Percentiles rank a stretch among this genome's conserved stretches.
Evolutionary conservation across 805 yeast genomes (phyloP).

Genomic region (Candida andamanensis): DNA sequence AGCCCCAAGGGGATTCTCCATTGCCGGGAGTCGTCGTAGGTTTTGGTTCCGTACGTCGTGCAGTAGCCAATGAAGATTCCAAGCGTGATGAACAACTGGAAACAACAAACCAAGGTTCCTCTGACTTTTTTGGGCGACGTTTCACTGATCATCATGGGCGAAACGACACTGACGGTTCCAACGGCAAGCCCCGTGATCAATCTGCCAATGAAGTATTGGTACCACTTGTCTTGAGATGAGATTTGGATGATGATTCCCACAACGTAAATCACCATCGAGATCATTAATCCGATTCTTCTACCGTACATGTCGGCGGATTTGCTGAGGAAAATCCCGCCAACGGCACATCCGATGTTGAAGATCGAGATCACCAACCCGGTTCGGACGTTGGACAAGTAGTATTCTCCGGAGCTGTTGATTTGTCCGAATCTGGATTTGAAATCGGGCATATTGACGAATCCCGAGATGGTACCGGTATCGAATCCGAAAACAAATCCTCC

Average conservation of each 20-base stretch:
- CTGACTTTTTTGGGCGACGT: constrained; percentile 65
- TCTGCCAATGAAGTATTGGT: constrained; percentile 61
- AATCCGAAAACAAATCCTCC: constrained; percentile 77
- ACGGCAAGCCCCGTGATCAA: constrained; percentile 70
- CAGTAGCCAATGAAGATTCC: constrained; percentile 71
- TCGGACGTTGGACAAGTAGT: constrained; percentile 38
- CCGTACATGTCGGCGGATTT: constrained; percentile 57
- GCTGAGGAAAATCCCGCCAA: constrained; percentile 60
- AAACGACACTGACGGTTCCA: constrained; percentile 65
- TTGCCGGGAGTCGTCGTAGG: constrained; percentile 45
- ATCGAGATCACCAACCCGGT: constrained; percentile 50
- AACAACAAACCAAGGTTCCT: constrained; percentile 66
- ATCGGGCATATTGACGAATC: constrained; percentile 58
- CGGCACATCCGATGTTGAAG: constrained; percentile 66
- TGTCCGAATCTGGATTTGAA: constrained; percentile 51
- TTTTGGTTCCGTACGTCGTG: constrained; percentile 58
- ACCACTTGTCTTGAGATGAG: constrained; percentile 51
- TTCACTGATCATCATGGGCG: constrained; percentile 65
- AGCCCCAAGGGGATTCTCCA: constrained; percentile 67
- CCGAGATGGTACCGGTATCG: constrained; percentile 76
- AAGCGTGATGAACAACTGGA: constrained; percentile 63
- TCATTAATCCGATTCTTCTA: constrained; percentile 51
- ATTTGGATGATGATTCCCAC: constrained; percentile 60
- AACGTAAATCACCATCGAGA: constrained; percentile 50
- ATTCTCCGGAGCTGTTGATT: constrained; percentile 30